Evolutionary conservation across 257 asterid species (phyloP).

Genomic region (Craterostigma plantagineum): DNA sequence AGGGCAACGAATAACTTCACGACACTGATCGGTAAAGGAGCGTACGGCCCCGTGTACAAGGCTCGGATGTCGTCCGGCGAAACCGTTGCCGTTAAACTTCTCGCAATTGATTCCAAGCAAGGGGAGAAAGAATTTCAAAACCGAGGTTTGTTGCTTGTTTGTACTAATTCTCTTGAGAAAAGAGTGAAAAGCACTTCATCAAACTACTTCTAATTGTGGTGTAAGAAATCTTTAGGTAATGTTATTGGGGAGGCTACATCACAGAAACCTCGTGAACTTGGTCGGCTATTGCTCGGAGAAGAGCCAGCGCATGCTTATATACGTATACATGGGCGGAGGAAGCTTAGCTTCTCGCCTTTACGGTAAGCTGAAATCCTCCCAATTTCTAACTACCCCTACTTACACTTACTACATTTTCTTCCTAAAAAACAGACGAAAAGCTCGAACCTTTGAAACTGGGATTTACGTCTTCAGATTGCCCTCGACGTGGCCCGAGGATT

Average conservation of each 20-base stretch:
- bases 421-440: constrained; percentile 27
- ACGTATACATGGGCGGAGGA: constrained; percentile 72
- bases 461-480: constrained; percentile 49
- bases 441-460: constrained; percentile 43
- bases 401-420: not conserved
- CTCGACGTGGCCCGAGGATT: constrained; percentile 76
- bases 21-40: constrained; percentile 68
- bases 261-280: constrained; percentile 72
- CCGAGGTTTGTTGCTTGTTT: constrained; percentile 31
- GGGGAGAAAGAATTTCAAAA: constrained; percentile 76
- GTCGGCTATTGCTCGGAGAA: constrained; percentile 73
- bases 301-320: constrained; percentile 59
- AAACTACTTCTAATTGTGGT: no score
- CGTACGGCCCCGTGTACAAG: constrained; percentile 66
- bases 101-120: constrained; percentile 66
- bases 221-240: constrained; percentile 25
- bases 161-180: not conserved
- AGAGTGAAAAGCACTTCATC: not conserved
- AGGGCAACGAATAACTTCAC: constrained; percentile 61
- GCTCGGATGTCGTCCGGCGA: constrained; percentile 64
- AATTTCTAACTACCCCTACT: not conserved
- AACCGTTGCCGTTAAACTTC: constrained; percentile 70
- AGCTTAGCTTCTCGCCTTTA: constrained; percentile 63
- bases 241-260: constrained; percentile 72
- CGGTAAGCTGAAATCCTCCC: constrained; percentile 20